Conservation (phyloP, 768 basidiomycete genomes). For the Lactarius quietus region DNA sequence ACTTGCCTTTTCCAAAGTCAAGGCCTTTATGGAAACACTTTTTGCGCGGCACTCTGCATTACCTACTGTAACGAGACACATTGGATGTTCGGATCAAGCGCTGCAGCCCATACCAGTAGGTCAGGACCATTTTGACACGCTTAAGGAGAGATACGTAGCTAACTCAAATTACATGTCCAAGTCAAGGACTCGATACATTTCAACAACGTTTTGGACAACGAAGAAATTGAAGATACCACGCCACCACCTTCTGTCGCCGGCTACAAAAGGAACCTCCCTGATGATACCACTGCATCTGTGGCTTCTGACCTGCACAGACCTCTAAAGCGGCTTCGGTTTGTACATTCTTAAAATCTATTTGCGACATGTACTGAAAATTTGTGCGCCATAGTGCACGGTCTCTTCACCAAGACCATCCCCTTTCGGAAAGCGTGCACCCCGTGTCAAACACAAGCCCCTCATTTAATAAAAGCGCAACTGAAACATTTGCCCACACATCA, state of each 20-base stretch:
- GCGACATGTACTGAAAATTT: not conserved
- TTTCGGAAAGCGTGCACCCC: not conserved
- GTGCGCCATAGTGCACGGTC: not conserved
- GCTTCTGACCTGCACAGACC: not conserved
- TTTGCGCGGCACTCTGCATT: conserved; percentile 28
- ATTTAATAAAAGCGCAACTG: not conserved
- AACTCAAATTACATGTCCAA: not conserved
- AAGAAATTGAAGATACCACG: conserved; percentile 11
- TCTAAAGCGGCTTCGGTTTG: conserved; percentile 12
- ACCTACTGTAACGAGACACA: not conserved
- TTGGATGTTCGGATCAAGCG: not conserved
- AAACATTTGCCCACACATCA: not conserved
- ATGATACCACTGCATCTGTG: not conserved
- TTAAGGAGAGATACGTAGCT: not conserved
- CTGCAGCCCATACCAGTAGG: not conserved
- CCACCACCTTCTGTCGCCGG: conserved; percentile 21
- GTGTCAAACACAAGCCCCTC: not conserved
- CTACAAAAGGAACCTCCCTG: conserved; percentile 5
- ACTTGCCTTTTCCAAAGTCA: conserved; percentile 31
- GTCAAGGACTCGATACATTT: not conserved
- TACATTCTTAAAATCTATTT: not conserved
- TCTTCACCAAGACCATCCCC: not conserved
- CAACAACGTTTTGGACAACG: not conserved
- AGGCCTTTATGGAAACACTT: conserved; percentile 30
- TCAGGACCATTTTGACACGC: not conserved